Base-by-base conservation (phyloP, 1,139 yeast species). In the Lodderomyces margitis region DNA sequence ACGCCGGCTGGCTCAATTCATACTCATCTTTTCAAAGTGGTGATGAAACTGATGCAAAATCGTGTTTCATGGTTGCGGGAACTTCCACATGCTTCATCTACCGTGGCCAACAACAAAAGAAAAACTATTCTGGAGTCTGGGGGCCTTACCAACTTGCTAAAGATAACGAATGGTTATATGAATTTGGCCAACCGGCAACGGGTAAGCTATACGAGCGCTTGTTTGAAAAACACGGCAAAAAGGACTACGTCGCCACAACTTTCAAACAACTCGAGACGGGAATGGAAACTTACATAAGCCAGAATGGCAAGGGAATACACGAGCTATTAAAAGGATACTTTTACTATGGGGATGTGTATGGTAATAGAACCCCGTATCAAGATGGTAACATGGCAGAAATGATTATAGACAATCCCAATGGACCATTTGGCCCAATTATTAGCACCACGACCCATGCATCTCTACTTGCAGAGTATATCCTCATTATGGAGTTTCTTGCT, bases 151-250 rank as follows among this genome's bases (percentile, higher is more conserved):
- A 53, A 50, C 46, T 64, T 56, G 42, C 57, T 54, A 17, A 53
- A 52, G 23, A 57, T 44, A 38, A 56, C 2, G 34, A 53, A 10
- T 50, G 49, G 9, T 62, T 76, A 1, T 79, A 70, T 42, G 77
- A 77, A 43, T 77, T 75, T 41, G 85, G 85, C 0, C 78, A 75
- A 44, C 75, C 83, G 2, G 78, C 81, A 4, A 71, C 83, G 0
- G 85, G 85, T 2, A 67, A 72, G 45, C 56, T 79, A 8, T 62
- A 74, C 31, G 80, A 76, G 44, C 64, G 68, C 34, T 54, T 79
- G 7, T 70, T 76, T 44, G 16, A 20, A 4, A 28, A 28, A 28
- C 14, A 30, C 14, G 36, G 33, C 5, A 11, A 16, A n/a, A 56
- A 58, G n/a, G 70, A 68, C 3, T 35, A 42, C 5, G 49, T 59